Evolutionary conservation across 2,329 filamentous ascomycete genomes (phyloP).

Genomic region (Teratosphaeria epicoccoides): DNA sequence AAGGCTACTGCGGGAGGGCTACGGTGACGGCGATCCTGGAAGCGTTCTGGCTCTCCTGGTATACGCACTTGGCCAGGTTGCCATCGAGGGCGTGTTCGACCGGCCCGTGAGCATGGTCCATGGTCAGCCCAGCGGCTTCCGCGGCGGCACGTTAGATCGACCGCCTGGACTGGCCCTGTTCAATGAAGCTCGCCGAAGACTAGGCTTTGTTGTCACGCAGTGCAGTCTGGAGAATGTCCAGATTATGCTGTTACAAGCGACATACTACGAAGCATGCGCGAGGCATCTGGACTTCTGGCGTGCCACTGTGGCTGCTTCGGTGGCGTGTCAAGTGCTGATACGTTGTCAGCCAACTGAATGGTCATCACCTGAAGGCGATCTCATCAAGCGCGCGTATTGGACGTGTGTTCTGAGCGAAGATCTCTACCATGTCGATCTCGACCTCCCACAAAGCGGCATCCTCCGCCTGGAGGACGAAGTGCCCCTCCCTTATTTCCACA

Average conservation of each 20-base stretch:
- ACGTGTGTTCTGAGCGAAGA: slow-evolving; percentile 43
- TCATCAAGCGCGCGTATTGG: slow-evolving; percentile 48
- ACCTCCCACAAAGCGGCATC: slow-evolving; percentile 46
- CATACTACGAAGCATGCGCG: slow-evolving; percentile 18
- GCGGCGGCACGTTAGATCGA: slow-evolving; percentile 38
- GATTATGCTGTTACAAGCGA: slow-evolving; percentile 44
- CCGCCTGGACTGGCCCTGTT: slow-evolving; percentile 51
- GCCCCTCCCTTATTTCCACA: slow-evolving; percentile 44
- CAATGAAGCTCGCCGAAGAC: slow-evolving; percentile 51
- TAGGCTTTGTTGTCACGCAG: slow-evolving; percentile 47
- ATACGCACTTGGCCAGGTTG: slow-evolving; percentile 49
- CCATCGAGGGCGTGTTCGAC: slow-evolving; percentile 41
- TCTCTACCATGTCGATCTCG: slow-evolving; percentile 47
- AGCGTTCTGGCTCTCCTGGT: slow-evolving; percentile 48
- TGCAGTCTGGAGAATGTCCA: slow-evolving; percentile 51
- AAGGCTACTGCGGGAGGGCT: slow-evolving; percentile 38
- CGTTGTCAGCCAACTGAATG: slow-evolving; percentile 39
- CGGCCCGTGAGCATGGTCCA: slow-evolving; percentile 36
- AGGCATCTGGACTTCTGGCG: slow-evolving; percentile 49
- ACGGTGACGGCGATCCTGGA: slow-evolving; percentile 38
- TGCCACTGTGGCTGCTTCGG: slow-evolving; percentile 45
- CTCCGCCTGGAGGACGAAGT: slow-evolving; percentile 44
- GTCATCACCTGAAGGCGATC: slow-evolving; percentile 37
- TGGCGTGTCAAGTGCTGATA: slow-evolving; percentile 47
- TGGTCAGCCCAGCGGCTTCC: slow-evolving; percentile 41